Evolutionary conservation across 2,329 filamentous ascomycete species (phyloP).

Genomic region (Acrodontium crateriforme): DNA sequence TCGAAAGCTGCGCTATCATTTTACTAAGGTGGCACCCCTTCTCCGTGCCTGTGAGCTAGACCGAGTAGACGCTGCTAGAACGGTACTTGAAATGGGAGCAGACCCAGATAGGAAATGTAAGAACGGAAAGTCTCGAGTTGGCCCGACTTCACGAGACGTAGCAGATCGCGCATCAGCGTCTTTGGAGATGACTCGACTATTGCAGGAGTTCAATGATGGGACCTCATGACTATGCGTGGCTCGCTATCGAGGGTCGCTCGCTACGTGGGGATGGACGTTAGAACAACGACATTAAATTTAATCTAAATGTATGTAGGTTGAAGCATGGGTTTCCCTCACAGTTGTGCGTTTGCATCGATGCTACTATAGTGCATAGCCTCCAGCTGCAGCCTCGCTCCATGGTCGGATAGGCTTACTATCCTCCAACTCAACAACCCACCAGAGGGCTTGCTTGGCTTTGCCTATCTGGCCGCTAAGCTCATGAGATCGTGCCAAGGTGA

Average conservation of each 20-base stretch:
- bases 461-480: constrained; percentile 75
- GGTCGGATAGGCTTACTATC: constrained; percentile 66
- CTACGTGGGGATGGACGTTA: too few species aligned
- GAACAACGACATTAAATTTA: too few species aligned
- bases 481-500: constrained; percentile 69
- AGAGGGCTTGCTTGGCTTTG: constrained; percentile 82
- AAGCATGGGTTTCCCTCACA: too few species aligned
- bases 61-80: background rate
- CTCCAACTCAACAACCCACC: constrained; percentile 96
- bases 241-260: too few species aligned
- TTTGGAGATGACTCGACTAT: too few species aligned
- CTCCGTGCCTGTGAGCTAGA: background rate
- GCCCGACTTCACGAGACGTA: background rate
- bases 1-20: background rate
- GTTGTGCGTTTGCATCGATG: constrained; percentile 1
- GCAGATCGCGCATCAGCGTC: too few species aligned
- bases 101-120: background rate
- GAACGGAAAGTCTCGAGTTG: background rate
- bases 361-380: constrained; percentile 16
- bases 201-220: too few species aligned
- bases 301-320: too few species aligned
- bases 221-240: too few species aligned
- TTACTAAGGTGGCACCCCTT: background rate
- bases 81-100: background rate
- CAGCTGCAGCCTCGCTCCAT: constrained; percentile 47